A percentile compares a stretch with the other conserved stretches of the same genome.
Evolutionary conservation across 2,329 filamentous ascomycete genomes (phyloP).

Genomic region (Fusarium sp.): DNA sequence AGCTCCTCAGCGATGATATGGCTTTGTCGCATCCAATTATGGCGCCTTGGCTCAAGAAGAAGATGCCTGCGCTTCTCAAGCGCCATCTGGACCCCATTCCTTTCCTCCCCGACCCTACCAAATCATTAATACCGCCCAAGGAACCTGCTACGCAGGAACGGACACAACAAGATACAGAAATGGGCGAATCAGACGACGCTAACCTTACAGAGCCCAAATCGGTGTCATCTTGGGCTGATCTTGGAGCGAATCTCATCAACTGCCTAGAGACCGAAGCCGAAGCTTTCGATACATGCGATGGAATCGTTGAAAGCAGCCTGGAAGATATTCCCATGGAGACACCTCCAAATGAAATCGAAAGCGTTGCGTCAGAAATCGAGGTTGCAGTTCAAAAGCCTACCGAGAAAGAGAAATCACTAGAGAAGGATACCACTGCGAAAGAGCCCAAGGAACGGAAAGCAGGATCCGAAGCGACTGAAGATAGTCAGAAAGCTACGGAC

Average conservation of each 20-base stretch:
- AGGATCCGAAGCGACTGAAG: constrained; percentile 38
- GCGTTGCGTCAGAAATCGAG: constrained; percentile 22
- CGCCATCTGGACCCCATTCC: constrained; percentile 71
- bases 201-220: constrained; percentile 29
- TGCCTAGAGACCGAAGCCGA: constrained; percentile 48
- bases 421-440: constrained; percentile 20
- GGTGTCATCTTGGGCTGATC: constrained; percentile 51
- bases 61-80: constrained; percentile 64
- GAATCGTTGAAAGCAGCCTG: constrained; percentile 44
- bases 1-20: constrained; percentile 66
- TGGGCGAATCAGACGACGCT: constrained; percentile 35
- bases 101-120: constrained; percentile 68
- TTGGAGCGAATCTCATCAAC: constrained; percentile 52
- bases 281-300: constrained; percentile 50
- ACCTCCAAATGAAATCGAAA: constrained; percentile 32
- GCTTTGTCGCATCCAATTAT: constrained; percentile 71
- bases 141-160: constrained; percentile 29
- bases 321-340: constrained; percentile 46
- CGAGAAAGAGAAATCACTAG: constrained; percentile 5
- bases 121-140: constrained; percentile 51
- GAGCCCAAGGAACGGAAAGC: constrained; percentile 41
- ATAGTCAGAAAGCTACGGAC: constrained; percentile 47
- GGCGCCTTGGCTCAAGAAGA: constrained; percentile 65
- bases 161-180: constrained; percentile 30
- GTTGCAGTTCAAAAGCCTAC: constrained; percentile 18